phyloP scores from a whole-genome alignment of 2,329 filamentous ascomycete species.

The Curvularia sp. region DNA sequence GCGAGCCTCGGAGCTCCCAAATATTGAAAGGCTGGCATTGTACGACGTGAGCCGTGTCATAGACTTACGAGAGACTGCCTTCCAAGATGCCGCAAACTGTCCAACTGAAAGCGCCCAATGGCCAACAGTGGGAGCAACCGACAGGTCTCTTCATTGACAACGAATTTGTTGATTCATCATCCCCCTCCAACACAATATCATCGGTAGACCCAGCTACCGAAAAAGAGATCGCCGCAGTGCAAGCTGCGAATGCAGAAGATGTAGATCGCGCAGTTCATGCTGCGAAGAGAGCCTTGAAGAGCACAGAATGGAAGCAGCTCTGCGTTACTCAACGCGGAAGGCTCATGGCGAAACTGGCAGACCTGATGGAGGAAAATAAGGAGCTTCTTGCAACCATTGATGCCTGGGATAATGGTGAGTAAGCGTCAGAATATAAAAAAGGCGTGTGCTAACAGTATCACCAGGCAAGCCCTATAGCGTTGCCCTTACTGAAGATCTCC shows the following conservation, averaged over 20 bases:
- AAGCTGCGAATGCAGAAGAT: constrained; percentile 45
- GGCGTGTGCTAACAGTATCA: neutral
- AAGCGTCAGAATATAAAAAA: neutral
- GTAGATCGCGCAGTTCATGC: constrained; percentile 47
- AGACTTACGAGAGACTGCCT: neutral
- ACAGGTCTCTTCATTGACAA: constrained; percentile 56
- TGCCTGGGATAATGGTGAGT: constrained; percentile 73
- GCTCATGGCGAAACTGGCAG: constrained; percentile 35
- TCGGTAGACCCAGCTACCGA: constrained; percentile 34
- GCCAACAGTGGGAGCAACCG: constrained; percentile 47
- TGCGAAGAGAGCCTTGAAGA: constrained; percentile 35
- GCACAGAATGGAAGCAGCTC: constrained; percentile 30
- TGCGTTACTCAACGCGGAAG: constrained; percentile 25
- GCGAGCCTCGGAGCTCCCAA: neutral
- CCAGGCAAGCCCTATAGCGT: constrained; percentile 67
- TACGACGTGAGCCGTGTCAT: neutral
- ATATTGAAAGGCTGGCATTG: neutral
- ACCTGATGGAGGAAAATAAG: constrained; percentile 38
- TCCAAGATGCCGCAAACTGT: constrained; percentile 19
- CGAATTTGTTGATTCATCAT: constrained; percentile 51
- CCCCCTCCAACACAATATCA: constrained; percentile 31
- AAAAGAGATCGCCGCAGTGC: constrained; percentile 40
- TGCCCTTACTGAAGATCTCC: constrained; percentile 66
- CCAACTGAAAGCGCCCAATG: constrained; percentile 50
- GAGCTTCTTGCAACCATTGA: constrained; percentile 34